Conservation (phyloP, 768 basidiomycete genomes). For the Podaxis sp. region DNA sequence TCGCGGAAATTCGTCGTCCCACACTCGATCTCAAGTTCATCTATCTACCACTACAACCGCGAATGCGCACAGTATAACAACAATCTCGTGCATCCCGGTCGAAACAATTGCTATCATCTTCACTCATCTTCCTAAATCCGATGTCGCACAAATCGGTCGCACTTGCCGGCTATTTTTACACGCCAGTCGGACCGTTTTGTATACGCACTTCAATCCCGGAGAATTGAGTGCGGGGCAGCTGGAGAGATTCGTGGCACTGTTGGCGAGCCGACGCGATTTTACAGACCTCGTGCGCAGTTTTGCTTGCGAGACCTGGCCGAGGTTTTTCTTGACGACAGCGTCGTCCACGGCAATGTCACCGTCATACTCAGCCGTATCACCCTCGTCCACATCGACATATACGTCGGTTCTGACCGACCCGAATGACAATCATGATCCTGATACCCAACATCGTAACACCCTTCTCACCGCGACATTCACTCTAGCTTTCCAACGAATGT, state of each 20-base stretch:
- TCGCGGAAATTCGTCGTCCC: constrained; percentile 8
- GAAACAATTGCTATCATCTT: constrained; percentile 32
- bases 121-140: constrained; percentile 26
- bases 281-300: constrained; percentile 36
- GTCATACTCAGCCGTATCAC: not conserved
- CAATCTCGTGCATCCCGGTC: constrained; percentile 21
- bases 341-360: not conserved
- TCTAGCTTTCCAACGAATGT: constrained; percentile 42
- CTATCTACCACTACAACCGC: not conserved
- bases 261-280: constrained; percentile 35
- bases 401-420: not conserved
- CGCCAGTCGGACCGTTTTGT: constrained; percentile 29
- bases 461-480: constrained; percentile 38
- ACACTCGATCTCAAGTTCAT: not conserved
- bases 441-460: constrained; percentile 21
- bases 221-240: constrained; percentile 23
- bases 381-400: not conserved
- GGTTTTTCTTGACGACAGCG: constrained; percentile 25
- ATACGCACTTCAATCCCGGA: constrained; percentile 30
- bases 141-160: constrained; percentile 24
- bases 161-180: constrained; percentile 29
- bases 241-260: constrained; percentile 30
- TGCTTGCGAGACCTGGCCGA: constrained; percentile 38
- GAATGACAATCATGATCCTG: constrained; percentile 10
- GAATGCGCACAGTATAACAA: not conserved